Percentiles rank a stretch among this genome's conserved stretches.
Conservation (phyloP, 2,329 filamentous ascomycete genomes). For the Gnomoniopsis smithogilvyi region DNA sequence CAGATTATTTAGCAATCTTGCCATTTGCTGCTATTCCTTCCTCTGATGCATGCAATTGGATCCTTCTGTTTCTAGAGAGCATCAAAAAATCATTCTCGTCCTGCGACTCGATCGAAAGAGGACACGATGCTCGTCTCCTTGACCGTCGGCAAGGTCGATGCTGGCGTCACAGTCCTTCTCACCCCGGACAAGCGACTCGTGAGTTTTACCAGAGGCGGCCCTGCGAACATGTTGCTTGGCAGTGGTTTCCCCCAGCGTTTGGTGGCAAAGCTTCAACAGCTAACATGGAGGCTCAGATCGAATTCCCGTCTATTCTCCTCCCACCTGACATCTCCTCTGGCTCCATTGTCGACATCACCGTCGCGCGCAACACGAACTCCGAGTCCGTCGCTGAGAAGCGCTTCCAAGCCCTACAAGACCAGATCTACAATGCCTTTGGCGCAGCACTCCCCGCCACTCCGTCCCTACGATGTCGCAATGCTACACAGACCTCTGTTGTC, state of each 20-base stretch:
- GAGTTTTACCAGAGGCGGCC: constrained; percentile 33
- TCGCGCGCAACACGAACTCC: constrained; percentile 78
- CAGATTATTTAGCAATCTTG: no score
- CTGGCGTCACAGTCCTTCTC: constrained; percentile 92
- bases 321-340: constrained; percentile 93
- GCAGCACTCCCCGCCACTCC: constrained; percentile 73
- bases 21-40: no score
- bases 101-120: neutral
- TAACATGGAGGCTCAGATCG: constrained; percentile 63
- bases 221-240: neutral
- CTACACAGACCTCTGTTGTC: constrained; percentile 96
- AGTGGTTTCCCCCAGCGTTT: neutral
- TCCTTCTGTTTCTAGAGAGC: no score
- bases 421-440: constrained; percentile 85
- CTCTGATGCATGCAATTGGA: no score
- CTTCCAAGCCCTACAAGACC: constrained; percentile 83
- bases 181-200: constrained; percentile 97
- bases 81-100: no score
- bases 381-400: constrained; percentile 71
- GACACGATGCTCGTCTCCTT: constrained; percentile 86
- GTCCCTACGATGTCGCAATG: constrained; percentile 86
- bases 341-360: constrained; percentile 96
- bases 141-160: constrained; percentile 98
- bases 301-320: constrained; percentile 96
- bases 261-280: neutral